A percentile compares a stretch with the other conserved stretches of the same genome.
Evolutionary conservation across 331 rosid genomes (phyloP).

Genomic region (Rosa hybrid): DNA sequence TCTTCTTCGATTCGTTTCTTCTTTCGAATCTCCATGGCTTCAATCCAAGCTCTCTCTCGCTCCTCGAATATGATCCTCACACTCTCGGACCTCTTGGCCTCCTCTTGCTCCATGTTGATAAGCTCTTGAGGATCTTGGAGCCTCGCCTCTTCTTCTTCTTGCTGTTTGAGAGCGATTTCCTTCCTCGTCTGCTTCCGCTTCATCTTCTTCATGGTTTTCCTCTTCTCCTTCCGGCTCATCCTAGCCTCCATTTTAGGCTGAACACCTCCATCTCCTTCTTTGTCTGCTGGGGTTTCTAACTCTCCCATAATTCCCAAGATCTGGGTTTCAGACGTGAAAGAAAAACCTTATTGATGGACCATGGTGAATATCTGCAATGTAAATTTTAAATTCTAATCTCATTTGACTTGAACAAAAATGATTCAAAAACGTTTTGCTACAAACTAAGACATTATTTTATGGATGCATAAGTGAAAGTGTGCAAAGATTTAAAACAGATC

Average conservation of each 20-base stretch:
- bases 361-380: no score
- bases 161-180: slow-evolving; percentile 57
- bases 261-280: no score
- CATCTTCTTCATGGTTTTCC: slow-evolving; percentile 75
- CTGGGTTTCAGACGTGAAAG: no score
- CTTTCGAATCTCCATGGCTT: slow-evolving; percentile 52
- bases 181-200: slow-evolving; percentile 69
- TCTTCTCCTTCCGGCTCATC: slow-evolving; percentile 69
- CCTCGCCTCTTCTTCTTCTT: slow-evolving; percentile 56
- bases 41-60: slow-evolving; percentile 68
- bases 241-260: not conserved
- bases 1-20: slow-evolving; percentile 36
- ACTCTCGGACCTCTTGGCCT: slow-evolving; percentile 60
- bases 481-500: no score
- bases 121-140: slow-evolving; percentile 70
- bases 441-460: no score
- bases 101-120: slow-evolving; percentile 54
- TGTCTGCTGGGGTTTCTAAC: no score
- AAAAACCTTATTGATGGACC: no score
- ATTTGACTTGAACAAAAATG: no score
- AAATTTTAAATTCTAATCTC: no score
- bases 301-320: no score
- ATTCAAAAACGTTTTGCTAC: no score
- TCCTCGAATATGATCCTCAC: slow-evolving; percentile 59
- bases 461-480: no score